phyloP scores from a whole-genome alignment of 352 stramenopile species.

The Nothophytophthora sp. region DNA sequence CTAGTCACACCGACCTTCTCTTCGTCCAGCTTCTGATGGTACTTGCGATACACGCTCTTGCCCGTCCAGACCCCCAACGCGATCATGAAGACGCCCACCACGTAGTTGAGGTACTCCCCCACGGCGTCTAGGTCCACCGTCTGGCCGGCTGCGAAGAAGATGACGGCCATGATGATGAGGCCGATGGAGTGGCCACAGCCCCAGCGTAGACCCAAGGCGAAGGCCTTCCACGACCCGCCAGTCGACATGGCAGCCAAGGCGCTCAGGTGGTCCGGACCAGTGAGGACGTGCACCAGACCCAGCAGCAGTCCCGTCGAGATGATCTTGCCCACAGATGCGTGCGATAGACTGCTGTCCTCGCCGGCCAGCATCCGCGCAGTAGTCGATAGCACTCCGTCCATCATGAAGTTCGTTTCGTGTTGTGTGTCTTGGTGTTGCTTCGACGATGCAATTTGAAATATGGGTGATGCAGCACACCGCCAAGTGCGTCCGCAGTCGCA shows the following conservation, averaged over 20 bases:
- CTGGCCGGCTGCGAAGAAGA: constrained; percentile 53
- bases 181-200: constrained; percentile 81
- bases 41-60: constrained; percentile 27
- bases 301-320: constrained; percentile 44
- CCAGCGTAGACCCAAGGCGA: constrained; percentile 82
- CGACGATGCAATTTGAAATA: constrained; percentile 1
- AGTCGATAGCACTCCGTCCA: constrained; percentile 5
- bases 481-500: too few relatives aligned
- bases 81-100: constrained; percentile 64
- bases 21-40: constrained; percentile 13
- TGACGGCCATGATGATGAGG: constrained; percentile 66
- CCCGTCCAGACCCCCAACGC: constrained; percentile 42
- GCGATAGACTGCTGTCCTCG: constrained; percentile 23
- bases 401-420: not conserved
- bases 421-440: constrained; percentile 5
- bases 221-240: constrained; percentile 52
- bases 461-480: not conserved
- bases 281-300: constrained; percentile 48
- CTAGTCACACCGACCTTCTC: constrained; percentile 14
- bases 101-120: constrained; percentile 41
- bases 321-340: constrained; percentile 39
- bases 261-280: constrained; percentile 70
- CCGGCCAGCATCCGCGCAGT: constrained; percentile 13
- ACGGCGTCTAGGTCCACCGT: constrained; percentile 38
- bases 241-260: constrained; percentile 77